phyloP scores from a whole-genome alignment of 805 yeast species.

The Hanseniaspora valbyensis region DNA sequence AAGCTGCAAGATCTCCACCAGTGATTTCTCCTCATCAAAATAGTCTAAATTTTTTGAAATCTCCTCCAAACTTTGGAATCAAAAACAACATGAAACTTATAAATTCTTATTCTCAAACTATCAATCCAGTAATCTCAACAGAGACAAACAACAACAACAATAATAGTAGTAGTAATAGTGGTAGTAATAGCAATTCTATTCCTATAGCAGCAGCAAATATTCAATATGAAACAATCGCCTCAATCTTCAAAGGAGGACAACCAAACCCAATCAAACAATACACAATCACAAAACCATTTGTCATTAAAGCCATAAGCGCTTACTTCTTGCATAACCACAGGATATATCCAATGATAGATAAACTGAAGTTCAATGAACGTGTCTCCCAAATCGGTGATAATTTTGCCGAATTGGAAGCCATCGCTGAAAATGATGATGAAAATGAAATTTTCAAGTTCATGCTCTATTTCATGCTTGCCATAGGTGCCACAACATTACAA shows the following conservation, averaged over 20 bases:
- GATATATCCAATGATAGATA: conserved; percentile 36
- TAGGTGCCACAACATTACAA: conserved; percentile 43
- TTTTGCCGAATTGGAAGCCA: conserved; percentile 21
- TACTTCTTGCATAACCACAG: conserved; percentile 38
- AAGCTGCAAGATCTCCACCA: neutral
- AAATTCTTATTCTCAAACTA: neutral
- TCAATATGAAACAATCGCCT: conserved; percentile 27
- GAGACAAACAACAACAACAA: neutral
- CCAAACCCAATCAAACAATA: conserved; percentile 17
- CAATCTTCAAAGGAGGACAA: conserved; percentile 26
- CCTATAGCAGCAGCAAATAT: conserved; percentile 26
- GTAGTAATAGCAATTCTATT: conserved; percentile 20
- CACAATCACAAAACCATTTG: conserved; percentile 27
- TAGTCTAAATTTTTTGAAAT: too few species aligned
- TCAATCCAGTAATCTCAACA: neutral
- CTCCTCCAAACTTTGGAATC: neutral
- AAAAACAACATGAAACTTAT: too few species aligned
- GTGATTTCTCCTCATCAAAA: neutral
- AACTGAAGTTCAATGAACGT: conserved; percentile 29
- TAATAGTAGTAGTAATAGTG: conserved; percentile 16
- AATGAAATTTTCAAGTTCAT: conserved; percentile 32
- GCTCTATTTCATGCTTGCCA: conserved; percentile 42
- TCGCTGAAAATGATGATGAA: conserved; percentile 24
- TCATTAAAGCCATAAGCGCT: conserved; percentile 33
- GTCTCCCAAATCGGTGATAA: conserved; percentile 27